Conservation (phyloP, 2,329 filamentous ascomycete species). For the Scolecobasidium constrictum region DNA sequence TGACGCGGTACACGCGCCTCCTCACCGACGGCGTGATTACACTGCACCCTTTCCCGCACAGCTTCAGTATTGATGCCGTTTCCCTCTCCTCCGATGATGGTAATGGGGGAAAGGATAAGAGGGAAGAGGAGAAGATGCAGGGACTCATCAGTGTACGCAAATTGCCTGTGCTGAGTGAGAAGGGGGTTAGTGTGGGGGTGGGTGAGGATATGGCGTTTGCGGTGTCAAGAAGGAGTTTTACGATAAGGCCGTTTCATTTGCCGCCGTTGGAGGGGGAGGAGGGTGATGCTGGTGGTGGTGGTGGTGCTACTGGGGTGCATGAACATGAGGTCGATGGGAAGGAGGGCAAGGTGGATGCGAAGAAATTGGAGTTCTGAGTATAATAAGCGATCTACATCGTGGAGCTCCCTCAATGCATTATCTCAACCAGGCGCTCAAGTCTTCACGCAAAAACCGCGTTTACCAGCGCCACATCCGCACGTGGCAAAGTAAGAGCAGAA, state of each 20-base stretch:
- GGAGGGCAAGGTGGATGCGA: conserved; percentile 36
- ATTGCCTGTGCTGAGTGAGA: conserved; percentile 76
- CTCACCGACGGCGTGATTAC: conserved; percentile 80
- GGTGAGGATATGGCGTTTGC: conserved; percentile 87
- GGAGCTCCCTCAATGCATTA: too few species aligned
- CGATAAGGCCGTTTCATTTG: conserved; percentile 79
- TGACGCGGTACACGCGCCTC: conserved; percentile 78
- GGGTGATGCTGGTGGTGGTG: conserved; percentile 42
- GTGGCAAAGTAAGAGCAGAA: too few species aligned
- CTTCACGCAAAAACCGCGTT: too few species aligned
- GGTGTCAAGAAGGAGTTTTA: conserved; percentile 70
- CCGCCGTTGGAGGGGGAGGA: conserved; percentile 75
- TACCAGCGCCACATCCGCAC: too few species aligned
- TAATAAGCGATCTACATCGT: neutral
- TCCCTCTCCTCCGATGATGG: neutral
- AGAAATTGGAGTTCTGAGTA: conserved; percentile 66
- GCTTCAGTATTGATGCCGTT: conserved; percentile 32
- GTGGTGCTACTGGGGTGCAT: too few species aligned
- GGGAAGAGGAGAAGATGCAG: conserved; percentile 66
- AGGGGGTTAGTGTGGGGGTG: conserved; percentile 54
- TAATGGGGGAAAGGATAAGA: conserved; percentile 36
- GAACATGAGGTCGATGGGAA: too few species aligned
- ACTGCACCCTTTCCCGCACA: conserved; percentile 61
- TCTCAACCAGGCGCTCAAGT: too few species aligned
- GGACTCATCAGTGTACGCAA: conserved; percentile 77